Percentiles rank a stretch among this genome's conserved stretches.
Conservation (phyloP, 805 yeast genomes). For the Starmerella ratchasimensis region DNA sequence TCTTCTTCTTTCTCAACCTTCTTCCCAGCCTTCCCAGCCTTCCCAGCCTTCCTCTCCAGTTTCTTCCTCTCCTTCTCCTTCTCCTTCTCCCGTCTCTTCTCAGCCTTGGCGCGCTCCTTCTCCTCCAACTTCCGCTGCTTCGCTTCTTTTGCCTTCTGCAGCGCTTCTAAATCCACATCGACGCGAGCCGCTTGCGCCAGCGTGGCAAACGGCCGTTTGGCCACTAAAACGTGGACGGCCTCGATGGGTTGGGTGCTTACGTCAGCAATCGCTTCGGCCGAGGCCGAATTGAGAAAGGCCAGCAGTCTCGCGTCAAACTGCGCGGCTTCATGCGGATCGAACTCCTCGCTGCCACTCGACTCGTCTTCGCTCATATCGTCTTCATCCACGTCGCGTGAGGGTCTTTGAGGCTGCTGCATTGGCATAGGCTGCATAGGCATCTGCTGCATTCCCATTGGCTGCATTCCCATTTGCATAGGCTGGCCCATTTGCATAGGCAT, state of each 20-base stretch:
- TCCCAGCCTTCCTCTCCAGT: too few species aligned
- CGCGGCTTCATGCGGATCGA: constrained; percentile 23
- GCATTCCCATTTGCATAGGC: constrained; percentile 1
- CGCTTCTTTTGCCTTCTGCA: not conserved
- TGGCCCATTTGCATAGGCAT: constrained; percentile 1
- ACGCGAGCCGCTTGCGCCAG: constrained; percentile 47
- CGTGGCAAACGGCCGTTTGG: constrained; percentile 53
- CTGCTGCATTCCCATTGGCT: not conserved
- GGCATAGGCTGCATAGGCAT: constrained; percentile 1
- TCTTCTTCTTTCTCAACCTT: not conserved
- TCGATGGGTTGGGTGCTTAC: constrained; percentile 57
- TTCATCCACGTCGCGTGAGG: too few species aligned
- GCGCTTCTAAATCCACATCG: constrained; percentile 22
- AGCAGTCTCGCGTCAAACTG: constrained; percentile 53
- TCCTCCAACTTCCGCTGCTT: not conserved
- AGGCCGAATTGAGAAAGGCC: constrained; percentile 66
- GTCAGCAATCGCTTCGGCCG: constrained; percentile 63
- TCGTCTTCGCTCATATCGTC: constrained; percentile 32
- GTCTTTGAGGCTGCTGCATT: not conserved
- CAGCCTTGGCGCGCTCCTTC: too few species aligned
- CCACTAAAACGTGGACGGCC: constrained; percentile 50
- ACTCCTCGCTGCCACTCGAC: constrained; percentile 22
- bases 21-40: too few species aligned
- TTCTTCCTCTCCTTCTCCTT: too few species aligned
- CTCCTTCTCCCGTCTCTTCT: too few species aligned